Base-by-base conservation (phyloP, 352 stramenopile genomes). In the Poterioochromonas sp. region DNA sequence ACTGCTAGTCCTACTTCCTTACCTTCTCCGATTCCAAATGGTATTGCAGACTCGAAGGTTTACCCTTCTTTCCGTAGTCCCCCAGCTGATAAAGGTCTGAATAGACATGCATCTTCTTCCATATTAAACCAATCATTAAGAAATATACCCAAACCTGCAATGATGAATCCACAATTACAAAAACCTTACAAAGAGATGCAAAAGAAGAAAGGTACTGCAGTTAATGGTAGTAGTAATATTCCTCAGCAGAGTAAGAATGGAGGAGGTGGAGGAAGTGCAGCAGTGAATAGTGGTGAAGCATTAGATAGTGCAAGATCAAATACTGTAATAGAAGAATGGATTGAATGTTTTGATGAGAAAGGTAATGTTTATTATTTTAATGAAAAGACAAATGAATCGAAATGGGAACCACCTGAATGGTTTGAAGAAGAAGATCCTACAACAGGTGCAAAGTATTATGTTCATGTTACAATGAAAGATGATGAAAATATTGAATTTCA, bases 301-400 rank as follows among this genome's bases (percentile, higher is more conserved):
- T 15, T 26, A 26, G 47, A 26, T 58, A 26, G 15, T 58, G 47
- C 47, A 26, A 26, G 47, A 26, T 15, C 47, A 26, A 26, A n/a
- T n/a, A n/a, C n/a, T n/a, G n/a, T n/a, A 12, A 39, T 65, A 15
- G 8, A 65, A 39, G 62, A 34, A 32, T 71, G 62, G 62, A 26
- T 35, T 43, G 62, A 71, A 71, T 44, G 8, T 26, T 18, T 47
- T 32, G 62, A 71, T 44, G 35, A 71, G 26, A 20, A 43, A 3
- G 62, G 62, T 15, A n/a, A 40, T 32, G 34, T 71, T n/a, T 71
- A 71, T 71, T 71, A 71, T 44, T 71, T 34, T 32, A 71, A 71
- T 49, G 62, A 40, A 43, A 11, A 15, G 29, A 71, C 62, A 26
- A 5, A 32, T n/a, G 62, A 49, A 29, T 47, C 29, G 12, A 15